Base-by-base conservation (phyloP, 1,139 yeast genomes). In the Hyphopichia pseudoburtonii region DNA sequence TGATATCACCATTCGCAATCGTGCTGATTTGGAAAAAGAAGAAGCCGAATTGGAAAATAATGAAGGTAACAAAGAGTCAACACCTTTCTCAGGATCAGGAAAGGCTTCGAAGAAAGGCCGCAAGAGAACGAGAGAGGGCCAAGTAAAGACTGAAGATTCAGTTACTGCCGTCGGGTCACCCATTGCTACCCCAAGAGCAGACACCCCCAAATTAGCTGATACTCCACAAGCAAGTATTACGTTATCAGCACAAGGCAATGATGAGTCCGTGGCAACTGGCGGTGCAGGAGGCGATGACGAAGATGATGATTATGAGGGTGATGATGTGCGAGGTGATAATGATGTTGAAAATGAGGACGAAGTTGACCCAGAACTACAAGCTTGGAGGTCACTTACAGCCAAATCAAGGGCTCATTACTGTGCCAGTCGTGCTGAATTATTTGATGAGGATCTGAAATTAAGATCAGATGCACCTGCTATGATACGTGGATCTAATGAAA, bases 21-120 rank as follows among this genome's bases (percentile, higher is more conserved):
- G 97, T 32, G 77, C 87, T 0, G 97, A 92, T 40, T 83, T 89
- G 2, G 97, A 92, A 50, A 83, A 80, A 37, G 97, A 89, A 50
- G 88, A 68, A 32, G 32, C 33, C 10, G 72, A 66, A 15, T 58
- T 50, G 26, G 63, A 60, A 14, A 55, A 52, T 12, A 39, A 48
- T 12, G 58, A 52, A 8, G 50, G 43, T 4, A 48, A 51, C 36
- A 49, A 51, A 15, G 61, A 80, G 8, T 70, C 76, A 9, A 52
- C 57, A 8, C 39, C 43, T 25, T 46, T 44, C 18, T 50, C 49
- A n/a, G 48, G 47, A n/a, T 48, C 52, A 3, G 71, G 70, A 1
- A 68, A 68, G 42, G 50, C 68, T 0, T 56, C 66, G 33, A 68
- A 66, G 37, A 70, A 70, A 44, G 76, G 76, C 5, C 54, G 76